Conservation (phyloP, 2,329 filamentous ascomycete genomes). For the Colletotrichum incanum region DNA sequence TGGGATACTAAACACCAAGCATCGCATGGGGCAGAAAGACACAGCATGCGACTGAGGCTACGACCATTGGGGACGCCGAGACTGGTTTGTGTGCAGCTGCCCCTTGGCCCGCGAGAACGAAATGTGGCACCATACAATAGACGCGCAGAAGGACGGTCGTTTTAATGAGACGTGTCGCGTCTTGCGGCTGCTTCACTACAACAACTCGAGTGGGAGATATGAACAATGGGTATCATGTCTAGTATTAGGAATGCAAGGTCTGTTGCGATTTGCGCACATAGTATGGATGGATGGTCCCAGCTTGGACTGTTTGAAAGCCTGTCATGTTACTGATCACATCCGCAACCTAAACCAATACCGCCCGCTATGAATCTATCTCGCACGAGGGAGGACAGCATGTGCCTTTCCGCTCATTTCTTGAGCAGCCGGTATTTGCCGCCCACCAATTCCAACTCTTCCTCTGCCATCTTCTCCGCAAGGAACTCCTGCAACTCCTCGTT, state of each 20-base stretch:
- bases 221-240: slow-evolving; percentile 2
- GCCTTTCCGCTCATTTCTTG: slow-evolving; percentile 64
- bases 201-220: not conserved
- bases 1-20: too few species aligned
- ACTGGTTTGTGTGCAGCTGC: not conserved
- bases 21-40: not conserved
- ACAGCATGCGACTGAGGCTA: not conserved
- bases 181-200: not conserved
- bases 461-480: slow-evolving; percentile 82
- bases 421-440: slow-evolving; percentile 80
- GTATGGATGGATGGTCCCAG: not conserved
- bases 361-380: not conserved
- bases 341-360: not conserved
- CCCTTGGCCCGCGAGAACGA: not conserved
- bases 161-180: not conserved
- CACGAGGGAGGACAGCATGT: not conserved
- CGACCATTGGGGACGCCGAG: not conserved
- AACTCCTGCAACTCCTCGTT: slow-evolving; percentile 91
- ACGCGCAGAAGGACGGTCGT: not conserved
- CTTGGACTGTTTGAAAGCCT: not conserved
- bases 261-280: not conserved
- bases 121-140: not conserved
- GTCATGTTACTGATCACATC: not conserved
- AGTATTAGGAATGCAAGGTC: not conserved
- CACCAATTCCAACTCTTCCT: slow-evolving; percentile 77